A percentile compares a stretch with the other conserved stretches of the same genome.
Evolutionary conservation across 495 filamentous ascomycete species (phyloP).

Genomic region (Podospora anserina): DNA sequence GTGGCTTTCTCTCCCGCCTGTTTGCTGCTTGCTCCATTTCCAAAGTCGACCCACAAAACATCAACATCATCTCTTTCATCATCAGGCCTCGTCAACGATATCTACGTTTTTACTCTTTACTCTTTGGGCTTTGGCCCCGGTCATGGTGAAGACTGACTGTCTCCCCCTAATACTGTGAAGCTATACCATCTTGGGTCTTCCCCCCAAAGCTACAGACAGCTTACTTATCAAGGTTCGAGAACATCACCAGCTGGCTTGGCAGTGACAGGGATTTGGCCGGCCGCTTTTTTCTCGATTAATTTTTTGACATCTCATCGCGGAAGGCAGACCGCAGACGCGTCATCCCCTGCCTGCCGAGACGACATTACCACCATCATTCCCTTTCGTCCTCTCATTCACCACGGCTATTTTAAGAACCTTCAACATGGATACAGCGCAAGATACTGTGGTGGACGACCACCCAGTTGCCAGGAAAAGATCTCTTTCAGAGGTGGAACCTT

Average conservation of each 20-base stretch:
- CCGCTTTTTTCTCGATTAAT: background rate
- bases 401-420: background rate
- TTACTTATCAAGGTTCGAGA: background rate
- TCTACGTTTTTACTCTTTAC: too few relatives aligned
- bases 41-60: too few relatives aligned
- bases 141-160: too few relatives aligned
- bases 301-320: background rate
- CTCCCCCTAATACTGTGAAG: too few relatives aligned
- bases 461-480: background rate
- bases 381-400: background rate
- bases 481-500: background rate
- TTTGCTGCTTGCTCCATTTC: too few relatives aligned
- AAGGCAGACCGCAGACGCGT: background rate
- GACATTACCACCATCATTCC: background rate
- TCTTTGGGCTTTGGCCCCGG: too few relatives aligned
- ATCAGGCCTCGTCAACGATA: too few relatives aligned
- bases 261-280: background rate
- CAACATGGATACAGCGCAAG: background rate
- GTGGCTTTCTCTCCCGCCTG: too few relatives aligned
- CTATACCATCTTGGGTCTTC: too few relatives aligned
- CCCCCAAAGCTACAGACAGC: too few relatives aligned
- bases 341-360: background rate
- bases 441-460: background rate
- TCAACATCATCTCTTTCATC: too few relatives aligned
- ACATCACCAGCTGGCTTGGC: conserved; percentile 1